Evolutionary conservation across 2,329 filamentous ascomycete genomes (phyloP).

Genomic region (Hymenoscyphus occultus): DNA sequence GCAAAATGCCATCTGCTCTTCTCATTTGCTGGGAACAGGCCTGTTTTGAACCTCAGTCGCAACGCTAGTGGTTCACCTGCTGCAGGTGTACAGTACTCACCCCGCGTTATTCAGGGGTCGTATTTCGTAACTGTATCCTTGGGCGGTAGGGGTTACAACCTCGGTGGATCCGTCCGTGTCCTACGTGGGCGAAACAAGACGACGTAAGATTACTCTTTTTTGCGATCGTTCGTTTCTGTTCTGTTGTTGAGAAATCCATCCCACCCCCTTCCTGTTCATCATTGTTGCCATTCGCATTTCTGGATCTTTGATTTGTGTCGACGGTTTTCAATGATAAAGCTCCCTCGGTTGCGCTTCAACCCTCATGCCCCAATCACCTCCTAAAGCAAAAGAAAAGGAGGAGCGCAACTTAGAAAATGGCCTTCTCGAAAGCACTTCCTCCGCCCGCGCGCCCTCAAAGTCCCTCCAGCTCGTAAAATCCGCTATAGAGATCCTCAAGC

Average conservation of each 20-base stretch:
- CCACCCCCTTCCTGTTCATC: background rate
- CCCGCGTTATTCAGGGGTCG: background rate
- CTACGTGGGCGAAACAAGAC: background rate
- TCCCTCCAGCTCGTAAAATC: background rate
- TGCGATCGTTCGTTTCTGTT: background rate
- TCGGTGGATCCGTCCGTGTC: background rate
- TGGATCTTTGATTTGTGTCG: background rate
- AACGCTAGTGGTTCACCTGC: background rate
- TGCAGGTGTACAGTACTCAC: background rate
- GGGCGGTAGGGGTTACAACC: background rate
- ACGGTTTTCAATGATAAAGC: background rate
- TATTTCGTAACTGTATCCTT: background rate
- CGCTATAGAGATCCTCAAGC: background rate
- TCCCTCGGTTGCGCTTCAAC: background rate
- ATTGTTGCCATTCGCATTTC: background rate
- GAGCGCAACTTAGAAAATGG: background rate
- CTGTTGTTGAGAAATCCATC: background rate
- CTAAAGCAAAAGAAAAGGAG: slow-evolving; percentile 1
- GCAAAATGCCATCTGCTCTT: background rate
- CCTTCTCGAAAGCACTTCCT: background rate
- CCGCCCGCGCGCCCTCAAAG: background rate
- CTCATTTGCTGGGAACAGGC: background rate
- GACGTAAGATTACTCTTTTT: background rate
- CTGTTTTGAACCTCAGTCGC: background rate
- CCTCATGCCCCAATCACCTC: background rate